Evolutionary conservation across 2,329 filamentous ascomycete genomes (phyloP).

Genomic region (Paecilomyces niveus): DNA sequence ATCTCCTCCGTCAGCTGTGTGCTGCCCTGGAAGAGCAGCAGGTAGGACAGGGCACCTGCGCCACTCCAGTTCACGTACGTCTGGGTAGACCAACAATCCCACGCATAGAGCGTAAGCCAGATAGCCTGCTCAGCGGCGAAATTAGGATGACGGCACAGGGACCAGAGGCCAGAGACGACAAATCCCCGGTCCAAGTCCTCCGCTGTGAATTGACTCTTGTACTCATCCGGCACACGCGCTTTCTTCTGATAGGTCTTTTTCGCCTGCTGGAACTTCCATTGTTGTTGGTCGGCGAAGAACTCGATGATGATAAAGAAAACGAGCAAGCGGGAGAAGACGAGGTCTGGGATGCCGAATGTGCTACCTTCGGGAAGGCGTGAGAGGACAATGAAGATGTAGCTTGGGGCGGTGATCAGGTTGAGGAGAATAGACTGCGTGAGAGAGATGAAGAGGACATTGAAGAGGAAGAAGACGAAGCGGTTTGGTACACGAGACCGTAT

Average conservation of each 20-base stretch:
- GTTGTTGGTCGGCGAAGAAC: conserved; percentile 81
- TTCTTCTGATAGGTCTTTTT: conserved; percentile 69
- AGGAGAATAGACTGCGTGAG: conserved; percentile 76
- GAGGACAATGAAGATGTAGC: conserved; percentile 73
- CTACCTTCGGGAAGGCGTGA: conserved; percentile 53
- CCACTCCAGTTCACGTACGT: conserved; percentile 72
- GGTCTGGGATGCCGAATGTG: conserved; percentile 53
- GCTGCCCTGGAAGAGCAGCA: conserved; percentile 81
- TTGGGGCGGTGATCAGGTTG: conserved; percentile 68
- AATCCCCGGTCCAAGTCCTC: conserved; percentile 87
- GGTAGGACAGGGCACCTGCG: conserved; percentile 60
- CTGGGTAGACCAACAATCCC: conserved; percentile 69
- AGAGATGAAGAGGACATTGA: conserved; percentile 88
- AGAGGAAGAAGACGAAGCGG: conserved; percentile 73
- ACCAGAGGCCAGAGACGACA: conserved; percentile 75
- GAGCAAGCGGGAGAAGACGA: conserved; percentile 48
- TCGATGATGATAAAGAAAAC: conserved; percentile 58
- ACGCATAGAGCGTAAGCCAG: conserved; percentile 83
- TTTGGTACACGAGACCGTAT: conserved; percentile 59
- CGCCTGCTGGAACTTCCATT: conserved; percentile 82
- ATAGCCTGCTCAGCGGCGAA: conserved; percentile 87
- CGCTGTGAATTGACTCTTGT: conserved; percentile 49
- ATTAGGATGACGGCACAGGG: conserved; percentile 86
- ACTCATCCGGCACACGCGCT: conserved; percentile 58
- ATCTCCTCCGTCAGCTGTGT: conserved; percentile 82